phyloP scores from a whole-genome alignment of 495 filamentous ascomycete genomes.

The Penicillium robsamsonii region DNA sequence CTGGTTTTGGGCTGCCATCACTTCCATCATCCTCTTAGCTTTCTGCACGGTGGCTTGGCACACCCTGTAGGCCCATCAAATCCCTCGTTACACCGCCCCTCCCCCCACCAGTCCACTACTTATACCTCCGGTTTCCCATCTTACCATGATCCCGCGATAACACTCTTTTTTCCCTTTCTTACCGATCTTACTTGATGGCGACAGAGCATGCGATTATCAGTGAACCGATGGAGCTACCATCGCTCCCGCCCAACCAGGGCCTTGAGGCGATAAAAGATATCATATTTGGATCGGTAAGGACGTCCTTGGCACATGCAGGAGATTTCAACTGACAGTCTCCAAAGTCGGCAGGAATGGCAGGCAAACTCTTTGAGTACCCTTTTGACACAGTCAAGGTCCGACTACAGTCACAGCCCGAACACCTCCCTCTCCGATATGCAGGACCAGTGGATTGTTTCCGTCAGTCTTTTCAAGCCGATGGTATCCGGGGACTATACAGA shows the following conservation, averaged over 20 bases:
- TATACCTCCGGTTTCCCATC: conserved; percentile 3
- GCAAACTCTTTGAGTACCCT: conserved; percentile 96
- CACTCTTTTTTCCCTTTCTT: conserved; percentile 24
- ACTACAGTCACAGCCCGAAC: conserved; percentile 70
- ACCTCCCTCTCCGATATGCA: conserved; percentile 74
- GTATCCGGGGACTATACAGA: conserved; percentile 78
- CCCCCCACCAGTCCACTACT: conserved; percentile 16
- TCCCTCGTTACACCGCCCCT: conserved; percentile 41
- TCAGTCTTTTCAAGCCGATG: conserved; percentile 71
- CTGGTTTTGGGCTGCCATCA: conserved; percentile 5
- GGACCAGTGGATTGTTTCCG: conserved; percentile 93
- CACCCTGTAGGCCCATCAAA: conserved; percentile 20
- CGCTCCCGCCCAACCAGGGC: conserved; percentile 51
- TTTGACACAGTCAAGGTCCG: conserved; percentile 97
- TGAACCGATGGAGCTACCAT: conserved; percentile 44
- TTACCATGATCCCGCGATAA: conserved; percentile 33
- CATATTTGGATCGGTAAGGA: conserved; percentile 75
- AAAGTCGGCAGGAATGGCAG: conserved; percentile 80
- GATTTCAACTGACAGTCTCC: conserved; percentile 7
- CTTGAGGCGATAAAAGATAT: conserved; percentile 78
- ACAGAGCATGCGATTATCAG: conserved; percentile 44
- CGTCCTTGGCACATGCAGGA: conserved; percentile 4
- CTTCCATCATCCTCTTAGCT: conserved; percentile 2
- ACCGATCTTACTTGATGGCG: conserved; percentile 39
- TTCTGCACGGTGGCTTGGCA: conserved; percentile 26